Conservation (phyloP, 441 rosid genomes). For the Brassica hybrid region DNA sequence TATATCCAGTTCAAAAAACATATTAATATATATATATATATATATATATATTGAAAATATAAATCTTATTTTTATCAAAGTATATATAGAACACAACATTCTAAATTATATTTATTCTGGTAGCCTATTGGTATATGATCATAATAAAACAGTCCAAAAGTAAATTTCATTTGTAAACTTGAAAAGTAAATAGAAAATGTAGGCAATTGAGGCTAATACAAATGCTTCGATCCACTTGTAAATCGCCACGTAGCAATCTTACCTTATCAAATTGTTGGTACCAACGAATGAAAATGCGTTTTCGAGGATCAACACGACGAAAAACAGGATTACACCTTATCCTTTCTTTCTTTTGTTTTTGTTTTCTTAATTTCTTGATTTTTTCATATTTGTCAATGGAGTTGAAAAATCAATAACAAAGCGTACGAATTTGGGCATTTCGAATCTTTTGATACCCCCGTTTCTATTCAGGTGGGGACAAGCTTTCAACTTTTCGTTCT, state of each 20-base stretch:
- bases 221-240: background rate
- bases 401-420: constrained; percentile 38
- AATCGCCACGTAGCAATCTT: constrained; percentile 28
- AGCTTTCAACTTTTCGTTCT: background rate
- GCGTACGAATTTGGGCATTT: constrained; percentile 5
- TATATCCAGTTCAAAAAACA: no score
- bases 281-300: constrained; percentile 30
- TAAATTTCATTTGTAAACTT: background rate
- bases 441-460: constrained; percentile 34
- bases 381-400: constrained; percentile 23
- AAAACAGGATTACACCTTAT: constrained; percentile 37
- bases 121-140: background rate
- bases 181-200: background rate
- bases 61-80: background rate
- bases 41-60: background rate
- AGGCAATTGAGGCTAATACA: background rate
- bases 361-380: background rate
- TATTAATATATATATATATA: no score
- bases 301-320: constrained; percentile 35
- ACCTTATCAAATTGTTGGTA: constrained; percentile 14
- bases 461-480: constrained; percentile 18
- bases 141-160: background rate
- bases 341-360: constrained; percentile 11
- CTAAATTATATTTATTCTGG: background rate
- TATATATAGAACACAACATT: background rate